Base-by-base conservation (phyloP, 169 alveolate genomes). In the Plasmodium relictum region DNA sequence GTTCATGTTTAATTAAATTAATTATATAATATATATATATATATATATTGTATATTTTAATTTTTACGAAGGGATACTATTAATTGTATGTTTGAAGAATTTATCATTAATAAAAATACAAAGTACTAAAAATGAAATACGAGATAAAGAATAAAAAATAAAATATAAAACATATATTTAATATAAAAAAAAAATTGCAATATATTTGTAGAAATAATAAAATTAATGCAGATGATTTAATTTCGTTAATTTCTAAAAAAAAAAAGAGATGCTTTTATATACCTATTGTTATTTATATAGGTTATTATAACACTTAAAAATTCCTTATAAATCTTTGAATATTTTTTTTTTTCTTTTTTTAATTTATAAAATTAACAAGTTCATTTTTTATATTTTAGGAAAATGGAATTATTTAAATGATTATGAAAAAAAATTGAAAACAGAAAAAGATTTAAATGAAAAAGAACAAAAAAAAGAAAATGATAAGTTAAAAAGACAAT, bases 81-180 rank as follows among this genome's bases (percentile, higher is more conserved):
- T 16, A 68, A 63, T 18, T 76, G 88, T 41, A 76, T 76, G 88
- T 76, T 76, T 69, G 88, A 76, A 54, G 88, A 76, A 71, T 31
- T 42, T n/a, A 20, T 76, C 5, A 76, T 26, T 50, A 61, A 76
- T 10, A 76, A 44, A 76, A 76, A 63, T 16, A 56, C 56, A 24
- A 62, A 69, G 50, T 37, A 76, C 50, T 45, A 63, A 76, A 54
- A 42, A 2, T n/a, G 22, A 52, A 12, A 48, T 45, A 69, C 37
- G 6, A 6, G 58, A 66, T 31, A 66, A 66, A 37, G 22, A 66
- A 66, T 4, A 39, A 24, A 18, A 24, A 62, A 62, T 9, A 18
- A 62, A n/a, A n/a, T n/a, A n/a, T n/a, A n/a, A n/a, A n/a, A n/a
- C n/a, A n/a, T n/a, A n/a, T n/a, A n/a, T n/a, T n/a, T n/a, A n/a